Evolutionary conservation across 768 basidiomycete species (phyloP).

Genomic region (Chalciporus piperatus): DNA sequence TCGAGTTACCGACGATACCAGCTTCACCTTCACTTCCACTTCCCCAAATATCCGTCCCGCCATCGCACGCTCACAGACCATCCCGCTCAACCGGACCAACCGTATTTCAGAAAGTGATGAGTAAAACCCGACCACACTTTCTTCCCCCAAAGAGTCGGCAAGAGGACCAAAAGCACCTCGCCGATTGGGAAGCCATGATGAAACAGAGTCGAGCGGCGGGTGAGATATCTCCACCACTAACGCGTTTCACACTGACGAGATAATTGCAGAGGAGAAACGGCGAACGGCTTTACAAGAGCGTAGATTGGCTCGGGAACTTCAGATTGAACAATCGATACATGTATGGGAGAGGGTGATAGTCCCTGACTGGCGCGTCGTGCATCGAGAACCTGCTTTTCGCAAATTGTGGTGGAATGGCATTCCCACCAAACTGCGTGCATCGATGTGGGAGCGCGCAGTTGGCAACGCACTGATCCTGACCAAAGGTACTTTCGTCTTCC

Average conservation of each 20-base stretch:
- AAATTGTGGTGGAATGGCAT: slow-evolving; percentile 89
- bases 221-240: slow-evolving; percentile 30
- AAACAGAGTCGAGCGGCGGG: slow-evolving; percentile 71
- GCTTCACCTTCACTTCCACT: slow-evolving; percentile 31
- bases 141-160: slow-evolving; percentile 78
- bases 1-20: slow-evolving; percentile 26
- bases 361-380: slow-evolving; percentile 79
- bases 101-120: slow-evolving; percentile 72
- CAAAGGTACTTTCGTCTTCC: slow-evolving; percentile 53
- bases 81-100: slow-evolving; percentile 65
- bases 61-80: slow-evolving; percentile 35
- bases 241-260: slow-evolving; percentile 1
- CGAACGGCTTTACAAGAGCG: slow-evolving; percentile 60
- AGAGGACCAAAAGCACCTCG: slow-evolving; percentile 82
- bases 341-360: slow-evolving; percentile 78
- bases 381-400: slow-evolving; percentile 61
- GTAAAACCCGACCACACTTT: slow-evolving; percentile 78
- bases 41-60: slow-evolving; percentile 15
- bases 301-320: slow-evolving; percentile 59
- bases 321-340: slow-evolving; percentile 65
- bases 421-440: slow-evolving; percentile 74
- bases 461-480: slow-evolving; percentile 80
- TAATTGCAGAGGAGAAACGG: slow-evolving; percentile 62
- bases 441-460: slow-evolving; percentile 82
- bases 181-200: slow-evolving; percentile 90